These are phyloP conservation scores for Phytophthora cajani DNA, from an alignment of 352 stramenopile species.

Conservation along the genomic window DNA sequence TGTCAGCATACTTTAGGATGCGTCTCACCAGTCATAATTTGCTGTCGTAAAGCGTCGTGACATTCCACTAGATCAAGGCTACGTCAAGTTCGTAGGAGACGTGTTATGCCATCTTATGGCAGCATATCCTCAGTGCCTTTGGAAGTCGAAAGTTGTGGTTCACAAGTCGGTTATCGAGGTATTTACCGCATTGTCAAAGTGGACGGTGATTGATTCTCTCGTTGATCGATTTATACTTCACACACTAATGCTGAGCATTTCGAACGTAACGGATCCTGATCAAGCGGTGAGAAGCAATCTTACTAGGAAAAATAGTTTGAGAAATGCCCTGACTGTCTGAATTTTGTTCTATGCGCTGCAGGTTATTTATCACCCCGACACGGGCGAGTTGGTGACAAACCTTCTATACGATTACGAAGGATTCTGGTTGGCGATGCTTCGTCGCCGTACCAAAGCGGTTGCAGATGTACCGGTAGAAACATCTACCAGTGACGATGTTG, in stretches of 20 bases:
- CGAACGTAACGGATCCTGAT: constrained; percentile 59
- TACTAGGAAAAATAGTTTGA: not conserved
- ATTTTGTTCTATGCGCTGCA: constrained; percentile 5
- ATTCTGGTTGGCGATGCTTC: constrained; percentile 69
- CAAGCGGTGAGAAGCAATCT: constrained; percentile 31
- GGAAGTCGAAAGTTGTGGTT: constrained; percentile 62
- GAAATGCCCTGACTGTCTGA: constrained; percentile 5
- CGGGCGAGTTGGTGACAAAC: constrained; percentile 69
- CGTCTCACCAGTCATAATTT: constrained; percentile 17
- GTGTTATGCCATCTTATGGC: constrained; percentile 67
- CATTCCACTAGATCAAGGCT: constrained; percentile 47
- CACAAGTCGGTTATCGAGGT: constrained; percentile 61
- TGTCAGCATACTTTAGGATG: not conserved
- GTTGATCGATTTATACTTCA: constrained; percentile 65
- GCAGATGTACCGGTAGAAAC: not conserved
- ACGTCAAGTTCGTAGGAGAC: constrained; percentile 61
- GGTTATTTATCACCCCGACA: constrained; percentile 81
- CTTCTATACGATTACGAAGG: constrained; percentile 82
- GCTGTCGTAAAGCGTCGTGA: constrained; percentile 28
- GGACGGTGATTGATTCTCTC: constrained; percentile 46
- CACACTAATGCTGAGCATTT: constrained; percentile 71
- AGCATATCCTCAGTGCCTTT: constrained; percentile 68
- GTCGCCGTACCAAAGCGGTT: constrained; percentile 20
- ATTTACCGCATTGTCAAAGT: constrained; percentile 47
- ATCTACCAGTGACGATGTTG: constrained; percentile 24